A percentile compares a stretch with the other conserved stretches of the same genome.
Evolutionary conservation across 768 basidiomycete species (phyloP).

Genomic region (Tricholoma saponaceum): DNA sequence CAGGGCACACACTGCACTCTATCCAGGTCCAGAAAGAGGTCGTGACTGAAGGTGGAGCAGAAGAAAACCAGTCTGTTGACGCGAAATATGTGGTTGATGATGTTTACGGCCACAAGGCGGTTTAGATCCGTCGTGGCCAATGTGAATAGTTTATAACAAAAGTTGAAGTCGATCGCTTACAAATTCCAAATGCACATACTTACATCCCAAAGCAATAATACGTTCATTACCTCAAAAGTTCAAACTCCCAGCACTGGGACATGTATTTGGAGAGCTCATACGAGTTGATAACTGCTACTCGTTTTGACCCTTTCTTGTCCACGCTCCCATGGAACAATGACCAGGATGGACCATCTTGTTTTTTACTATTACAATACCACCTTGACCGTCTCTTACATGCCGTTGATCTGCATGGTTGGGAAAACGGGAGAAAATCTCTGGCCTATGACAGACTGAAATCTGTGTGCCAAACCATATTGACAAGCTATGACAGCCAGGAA

Average conservation of each 20-base stretch:
- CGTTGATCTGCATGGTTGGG: conserved; percentile 50
- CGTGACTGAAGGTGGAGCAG: conserved; percentile 12
- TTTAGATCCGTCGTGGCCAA: conserved; percentile 1
- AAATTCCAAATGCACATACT: too few species aligned
- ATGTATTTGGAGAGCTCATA: conserved; percentile 8
- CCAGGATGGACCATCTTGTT: conserved; percentile 47
- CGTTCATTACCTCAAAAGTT: background rate
- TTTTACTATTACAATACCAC: conserved; percentile 60
- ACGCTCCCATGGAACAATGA: conserved; percentile 55
- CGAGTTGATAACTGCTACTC: conserved; percentile 49
- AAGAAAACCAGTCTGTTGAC: conserved; percentile 16
- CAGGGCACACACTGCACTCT: conserved; percentile 18
- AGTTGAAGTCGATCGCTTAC: background rate
- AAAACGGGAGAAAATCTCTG: conserved; percentile 26
- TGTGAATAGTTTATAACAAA: background rate
- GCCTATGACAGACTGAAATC: conserved; percentile 35
- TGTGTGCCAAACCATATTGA: conserved; percentile 44
- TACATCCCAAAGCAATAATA: background rate
- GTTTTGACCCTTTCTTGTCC: conserved; percentile 52
- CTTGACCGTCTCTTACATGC: conserved; percentile 54
- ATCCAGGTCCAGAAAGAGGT: conserved; percentile 23
- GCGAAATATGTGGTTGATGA: conserved; percentile 14
- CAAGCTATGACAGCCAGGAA: conserved; percentile 16
- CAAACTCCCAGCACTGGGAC: too few species aligned
- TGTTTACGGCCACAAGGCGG: conserved; percentile 10